phyloP scores from a whole-genome alignment of 768 basidiomycete genomes.

The Boletus bicolor region DNA sequence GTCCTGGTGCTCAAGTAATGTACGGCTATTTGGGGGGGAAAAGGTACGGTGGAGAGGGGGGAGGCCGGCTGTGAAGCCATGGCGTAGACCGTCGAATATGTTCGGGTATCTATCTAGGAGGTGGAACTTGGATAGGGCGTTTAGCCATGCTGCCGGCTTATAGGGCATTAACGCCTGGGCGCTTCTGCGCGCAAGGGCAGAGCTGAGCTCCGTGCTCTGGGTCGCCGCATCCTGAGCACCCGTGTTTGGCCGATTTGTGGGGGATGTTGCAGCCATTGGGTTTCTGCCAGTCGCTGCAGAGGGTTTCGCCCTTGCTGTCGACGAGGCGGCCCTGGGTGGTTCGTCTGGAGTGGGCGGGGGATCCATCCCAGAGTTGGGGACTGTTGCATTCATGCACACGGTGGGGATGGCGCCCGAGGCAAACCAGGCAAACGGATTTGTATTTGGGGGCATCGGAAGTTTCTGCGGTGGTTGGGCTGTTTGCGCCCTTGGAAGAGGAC shows the following conservation, averaged over 20 bases:
- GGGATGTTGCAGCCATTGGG: not conserved
- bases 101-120: not conserved
- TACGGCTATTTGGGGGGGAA: rapidly evolving
- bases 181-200: not conserved
- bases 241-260: not conserved
- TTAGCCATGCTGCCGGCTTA: not conserved
- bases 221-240: not conserved
- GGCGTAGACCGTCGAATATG: rapidly evolving
- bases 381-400: not conserved
- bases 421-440: no score
- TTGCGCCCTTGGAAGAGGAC: no score
- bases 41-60: not conserved
- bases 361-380: not conserved
- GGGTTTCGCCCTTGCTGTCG: rapidly evolving
- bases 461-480: no score
- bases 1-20: not conserved
- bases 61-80: rapidly evolving
- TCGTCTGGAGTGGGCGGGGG: rapidly evolving
- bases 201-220: not conserved
- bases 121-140: rapidly evolving
- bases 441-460: no score
- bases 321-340: not conserved
- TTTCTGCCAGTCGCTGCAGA: not conserved
- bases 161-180: not conserved
- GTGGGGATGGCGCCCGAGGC: not conserved